phyloP scores from a whole-genome alignment of 2,329 filamentous ascomycete species.

The Chaetomiaceae sp. region DNA sequence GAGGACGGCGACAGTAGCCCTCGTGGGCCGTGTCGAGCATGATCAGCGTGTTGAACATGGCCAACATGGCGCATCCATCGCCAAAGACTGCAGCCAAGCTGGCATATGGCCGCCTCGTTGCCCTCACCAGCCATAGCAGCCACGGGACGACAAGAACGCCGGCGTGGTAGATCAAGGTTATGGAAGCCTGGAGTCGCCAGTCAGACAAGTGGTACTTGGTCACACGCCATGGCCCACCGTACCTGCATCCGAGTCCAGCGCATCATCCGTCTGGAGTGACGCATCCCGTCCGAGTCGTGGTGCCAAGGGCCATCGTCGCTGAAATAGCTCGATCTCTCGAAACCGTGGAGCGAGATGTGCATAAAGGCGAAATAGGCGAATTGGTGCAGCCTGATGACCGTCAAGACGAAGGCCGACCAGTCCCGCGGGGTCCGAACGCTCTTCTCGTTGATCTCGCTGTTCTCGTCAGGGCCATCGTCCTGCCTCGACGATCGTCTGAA shows the following conservation, averaged over 20 bases:
- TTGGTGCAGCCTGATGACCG: conserved; percentile 24
- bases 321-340: conserved; percentile 11
- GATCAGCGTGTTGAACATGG: conserved; percentile 23
- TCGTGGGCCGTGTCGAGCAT: conserved; percentile 12
- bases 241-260: conserved; percentile 16
- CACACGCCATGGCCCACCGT: background rate
- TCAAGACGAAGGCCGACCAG: conserved; percentile 18
- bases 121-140: conserved; percentile 17
- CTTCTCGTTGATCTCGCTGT: conserved; percentile 16
- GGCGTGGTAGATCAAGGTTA: conserved; percentile 23
- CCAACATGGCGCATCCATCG: conserved; percentile 25
- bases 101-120: conserved; percentile 19
- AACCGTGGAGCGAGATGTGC: conserved; percentile 18
- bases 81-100: conserved; percentile 22
- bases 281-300: background rate
- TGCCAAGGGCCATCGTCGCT: conserved; percentile 8
- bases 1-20: conserved; percentile 10
- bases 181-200: conserved; percentile 16
- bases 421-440: conserved; percentile 9
- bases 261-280: conserved; percentile 6
- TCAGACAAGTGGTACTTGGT: conserved; percentile 3
- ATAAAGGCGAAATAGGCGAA: conserved; percentile 30
- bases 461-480: background rate
- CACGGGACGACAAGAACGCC: conserved; percentile 20
- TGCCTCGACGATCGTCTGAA: background rate